These are phyloP conservation scores for Nematocida displodere DNA, from an alignment of 371 early-diverging fungal species.

Conservation along the genomic window DNA sequence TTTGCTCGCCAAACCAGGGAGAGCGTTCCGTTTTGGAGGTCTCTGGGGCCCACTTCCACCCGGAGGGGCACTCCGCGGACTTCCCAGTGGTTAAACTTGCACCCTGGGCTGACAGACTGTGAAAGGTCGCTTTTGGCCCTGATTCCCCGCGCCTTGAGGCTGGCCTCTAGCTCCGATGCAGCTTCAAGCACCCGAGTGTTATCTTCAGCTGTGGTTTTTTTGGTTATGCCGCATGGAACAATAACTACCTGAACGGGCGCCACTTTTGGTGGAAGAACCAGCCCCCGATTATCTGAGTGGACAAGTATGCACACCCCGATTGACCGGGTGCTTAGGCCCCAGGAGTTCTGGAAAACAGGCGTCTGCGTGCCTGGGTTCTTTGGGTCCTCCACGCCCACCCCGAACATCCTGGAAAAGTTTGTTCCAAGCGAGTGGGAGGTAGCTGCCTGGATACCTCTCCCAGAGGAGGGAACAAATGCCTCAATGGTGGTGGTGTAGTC, in stretches of 20 bases:
- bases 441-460: slow-evolving; percentile 97
- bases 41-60: slow-evolving; percentile 92
- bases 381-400: slow-evolving; percentile 72
- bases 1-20: slow-evolving; percentile 79
- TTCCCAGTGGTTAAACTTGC: slow-evolving; percentile 99
- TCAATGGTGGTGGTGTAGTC: slow-evolving; percentile 94
- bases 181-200: slow-evolving; percentile 63
- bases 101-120: slow-evolving; percentile 85
- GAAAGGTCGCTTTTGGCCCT: slow-evolving; percentile 80
- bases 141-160: slow-evolving; percentile 73
- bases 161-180: slow-evolving; percentile 67
- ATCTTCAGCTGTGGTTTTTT: slow-evolving; percentile 72
- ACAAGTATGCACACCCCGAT: slow-evolving; percentile 98
- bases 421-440: slow-evolving; percentile 97
- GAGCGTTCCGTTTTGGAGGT: slow-evolving; percentile 75
- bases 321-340: slow-evolving; percentile 97
- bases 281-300: slow-evolving; percentile 93
- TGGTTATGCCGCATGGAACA: slow-evolving; percentile 87
- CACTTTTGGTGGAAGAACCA: slow-evolving; percentile 92
- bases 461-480: slow-evolving; percentile 91
- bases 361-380: slow-evolving; percentile 38
- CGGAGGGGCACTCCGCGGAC: slow-evolving; percentile 91
- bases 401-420: slow-evolving; percentile 98
- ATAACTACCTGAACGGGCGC: slow-evolving; percentile 83
- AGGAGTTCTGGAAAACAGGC: slow-evolving; percentile 96